Conservation (phyloP, 257 asterid genomes). For the Solanum ahanhuiri region DNA sequence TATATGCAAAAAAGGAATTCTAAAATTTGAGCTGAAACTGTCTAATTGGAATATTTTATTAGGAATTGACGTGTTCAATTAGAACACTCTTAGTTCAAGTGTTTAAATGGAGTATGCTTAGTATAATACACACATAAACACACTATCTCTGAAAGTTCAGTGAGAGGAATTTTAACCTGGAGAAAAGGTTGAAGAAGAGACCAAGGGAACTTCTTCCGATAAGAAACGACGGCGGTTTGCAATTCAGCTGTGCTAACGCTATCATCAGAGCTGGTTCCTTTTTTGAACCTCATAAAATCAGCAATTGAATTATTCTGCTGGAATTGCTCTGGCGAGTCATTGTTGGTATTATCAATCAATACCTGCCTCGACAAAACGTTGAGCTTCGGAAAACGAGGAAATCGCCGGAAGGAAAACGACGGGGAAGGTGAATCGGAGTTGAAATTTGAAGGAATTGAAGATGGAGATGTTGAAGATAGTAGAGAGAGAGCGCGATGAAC, state of each 20-base stretch:
- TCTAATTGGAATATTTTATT: not conserved
- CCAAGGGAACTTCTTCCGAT: slow-evolving; percentile 93
- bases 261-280: slow-evolving; percentile 10
- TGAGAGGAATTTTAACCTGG: slow-evolving; percentile 27
- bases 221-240: slow-evolving; percentile 83
- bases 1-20: not conserved
- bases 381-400: slow-evolving; percentile 18
- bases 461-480: slow-evolving; percentile 31
- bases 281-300: slow-evolving; percentile 85
- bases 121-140: not conserved
- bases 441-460: slow-evolving; percentile 31
- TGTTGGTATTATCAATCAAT: not conserved
- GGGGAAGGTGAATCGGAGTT: slow-evolving; percentile 21
- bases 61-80: not conserved
- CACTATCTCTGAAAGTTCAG: not conserved
- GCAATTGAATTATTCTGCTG: slow-evolving; percentile 66
- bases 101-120: not conserved
- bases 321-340: slow-evolving; percentile 52
- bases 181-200: slow-evolving; percentile 78
- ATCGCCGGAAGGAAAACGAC: not conserved
- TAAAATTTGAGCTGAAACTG: not conserved
- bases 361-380: slow-evolving; percentile 23
- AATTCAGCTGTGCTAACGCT: slow-evolving; percentile 37
- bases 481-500: slow-evolving; percentile 38
- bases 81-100: not conserved